These are phyloP conservation scores for Rhodotorula paludigena DNA, from an alignment of 768 basidiomycete genomes.

Conservation along the genomic window DNA sequence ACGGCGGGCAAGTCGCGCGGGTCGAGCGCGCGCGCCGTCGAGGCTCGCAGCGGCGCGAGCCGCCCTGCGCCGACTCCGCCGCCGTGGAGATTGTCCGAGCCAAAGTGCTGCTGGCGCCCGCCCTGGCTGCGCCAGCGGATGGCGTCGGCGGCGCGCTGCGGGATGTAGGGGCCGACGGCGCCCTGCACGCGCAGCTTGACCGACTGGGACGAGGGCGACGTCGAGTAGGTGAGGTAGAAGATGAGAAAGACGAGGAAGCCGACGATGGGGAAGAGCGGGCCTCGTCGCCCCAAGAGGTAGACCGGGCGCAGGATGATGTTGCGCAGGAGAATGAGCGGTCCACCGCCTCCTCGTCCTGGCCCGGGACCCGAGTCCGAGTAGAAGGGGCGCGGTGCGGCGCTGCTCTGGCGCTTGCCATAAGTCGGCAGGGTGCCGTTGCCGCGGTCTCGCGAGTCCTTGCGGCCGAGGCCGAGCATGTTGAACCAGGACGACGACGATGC, in stretches of 20 bases:
- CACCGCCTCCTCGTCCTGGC: background rate
- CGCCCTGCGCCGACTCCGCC: background rate
- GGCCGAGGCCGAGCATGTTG: background rate
- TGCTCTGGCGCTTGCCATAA: constrained; percentile 11
- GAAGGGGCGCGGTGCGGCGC: constrained; percentile 9
- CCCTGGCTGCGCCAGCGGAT: constrained; percentile 23
- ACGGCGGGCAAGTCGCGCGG: constrained; percentile 19
- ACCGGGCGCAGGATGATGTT: constrained; percentile 35
- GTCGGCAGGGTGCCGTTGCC: constrained; percentile 17
- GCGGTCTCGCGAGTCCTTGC: background rate
- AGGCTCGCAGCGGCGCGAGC: background rate
- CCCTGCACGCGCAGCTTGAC: constrained; percentile 32
- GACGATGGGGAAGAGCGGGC: constrained; percentile 35
- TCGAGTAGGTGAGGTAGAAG: constrained; percentile 32
- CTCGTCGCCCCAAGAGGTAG: constrained; percentile 34
- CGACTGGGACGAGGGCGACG: constrained; percentile 15
- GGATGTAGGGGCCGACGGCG: constrained; percentile 34
- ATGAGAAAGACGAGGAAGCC: constrained; percentile 23
- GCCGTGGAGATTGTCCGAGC: constrained; percentile 17
- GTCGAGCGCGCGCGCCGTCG: background rate
- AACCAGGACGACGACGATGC: background rate
- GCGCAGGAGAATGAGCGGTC: constrained; percentile 4
- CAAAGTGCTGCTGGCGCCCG: background rate
- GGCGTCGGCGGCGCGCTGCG: constrained; percentile 36
- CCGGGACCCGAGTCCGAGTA: constrained; percentile 4